These are phyloP conservation scores for Calonectria pseudoreteaudii DNA, from an alignment of 2,329 filamentous ascomycete genomes.

Conservation along the genomic window DNA sequence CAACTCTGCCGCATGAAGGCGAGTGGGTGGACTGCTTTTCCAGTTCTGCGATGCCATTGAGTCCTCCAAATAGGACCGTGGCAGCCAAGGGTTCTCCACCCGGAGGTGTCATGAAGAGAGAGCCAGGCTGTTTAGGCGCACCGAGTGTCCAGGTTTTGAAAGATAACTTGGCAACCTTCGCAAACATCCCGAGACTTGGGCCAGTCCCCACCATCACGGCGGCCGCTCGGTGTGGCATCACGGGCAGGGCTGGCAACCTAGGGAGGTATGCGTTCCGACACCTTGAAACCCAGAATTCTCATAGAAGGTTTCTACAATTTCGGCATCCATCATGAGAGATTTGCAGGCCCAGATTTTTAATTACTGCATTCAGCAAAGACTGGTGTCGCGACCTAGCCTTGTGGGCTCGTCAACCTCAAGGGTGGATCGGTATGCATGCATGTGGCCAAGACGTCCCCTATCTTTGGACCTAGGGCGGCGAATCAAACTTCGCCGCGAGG, in stretches of 20 bases:
- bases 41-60: neutral
- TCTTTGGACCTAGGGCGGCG: conserved; percentile 5
- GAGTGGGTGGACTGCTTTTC: neutral
- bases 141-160: neutral
- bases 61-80: neutral
- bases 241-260: neutral
- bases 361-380: neutral
- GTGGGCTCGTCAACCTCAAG: conserved; percentile 2
- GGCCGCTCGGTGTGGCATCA: neutral
- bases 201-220: neutral
- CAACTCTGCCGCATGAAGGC: neutral
- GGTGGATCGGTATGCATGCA: conserved; percentile 7
- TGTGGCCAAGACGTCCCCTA: conserved; percentile 1
- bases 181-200: neutral
- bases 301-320: conserved; percentile 2
- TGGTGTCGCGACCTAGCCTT: conserved; percentile 1
- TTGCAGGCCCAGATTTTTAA: neutral
- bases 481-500: neutral
- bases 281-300: neutral
- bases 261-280: neutral
- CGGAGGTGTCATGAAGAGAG: neutral
- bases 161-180: neutral
- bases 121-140: neutral
- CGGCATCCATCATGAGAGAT: neutral
- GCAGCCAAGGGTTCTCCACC: neutral